Percentiles rank a stretch among this genome's conserved stretches.
Evolutionary conservation across 2,329 filamentous ascomycete species (phyloP).

Genomic region (Trichoderma cornu-damae): DNA sequence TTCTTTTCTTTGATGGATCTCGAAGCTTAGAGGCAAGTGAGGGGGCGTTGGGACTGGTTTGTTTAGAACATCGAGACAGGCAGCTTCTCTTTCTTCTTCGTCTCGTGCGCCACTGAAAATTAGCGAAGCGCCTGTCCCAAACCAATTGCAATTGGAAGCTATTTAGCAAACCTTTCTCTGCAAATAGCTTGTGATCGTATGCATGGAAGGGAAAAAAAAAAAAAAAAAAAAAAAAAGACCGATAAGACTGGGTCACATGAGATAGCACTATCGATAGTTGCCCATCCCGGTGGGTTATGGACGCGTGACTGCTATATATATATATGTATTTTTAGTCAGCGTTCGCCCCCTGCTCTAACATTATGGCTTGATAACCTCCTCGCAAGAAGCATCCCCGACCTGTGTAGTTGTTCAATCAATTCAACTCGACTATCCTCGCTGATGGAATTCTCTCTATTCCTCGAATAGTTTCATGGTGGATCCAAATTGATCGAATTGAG

Average conservation of each 20-base stretch:
- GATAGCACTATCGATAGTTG: slow-evolving; percentile 17
- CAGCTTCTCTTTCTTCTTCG: no score
- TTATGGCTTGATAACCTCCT: no score
- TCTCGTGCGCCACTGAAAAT: neutral
- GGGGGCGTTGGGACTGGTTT: neutral
- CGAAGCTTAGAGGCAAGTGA: neutral
- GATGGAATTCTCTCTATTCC: no score
- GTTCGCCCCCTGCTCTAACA: no score
- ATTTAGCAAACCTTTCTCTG: slow-evolving; percentile 22
- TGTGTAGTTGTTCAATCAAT: no score
- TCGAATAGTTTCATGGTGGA: no score
- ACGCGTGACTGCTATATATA: no score
- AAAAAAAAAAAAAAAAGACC: slow-evolving; percentile 33
- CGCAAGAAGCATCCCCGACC: no score
- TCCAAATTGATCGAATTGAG: no score
- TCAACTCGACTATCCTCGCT: no score
- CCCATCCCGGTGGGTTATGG: no score
- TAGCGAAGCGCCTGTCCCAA: slow-evolving; percentile 12
- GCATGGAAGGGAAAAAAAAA: slow-evolving; percentile 30
- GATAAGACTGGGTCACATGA: slow-evolving; percentile 24
- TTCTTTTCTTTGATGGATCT: neutral
- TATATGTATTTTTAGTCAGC: no score
- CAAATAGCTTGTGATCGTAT: slow-evolving; percentile 14
- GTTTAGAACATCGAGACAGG: slow-evolving; percentile 8
- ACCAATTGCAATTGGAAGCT: slow-evolving; percentile 27